Evolutionary conservation across 352 stramenopile species (phyloP).

Genomic region (Peronospora farinosa): DNA sequence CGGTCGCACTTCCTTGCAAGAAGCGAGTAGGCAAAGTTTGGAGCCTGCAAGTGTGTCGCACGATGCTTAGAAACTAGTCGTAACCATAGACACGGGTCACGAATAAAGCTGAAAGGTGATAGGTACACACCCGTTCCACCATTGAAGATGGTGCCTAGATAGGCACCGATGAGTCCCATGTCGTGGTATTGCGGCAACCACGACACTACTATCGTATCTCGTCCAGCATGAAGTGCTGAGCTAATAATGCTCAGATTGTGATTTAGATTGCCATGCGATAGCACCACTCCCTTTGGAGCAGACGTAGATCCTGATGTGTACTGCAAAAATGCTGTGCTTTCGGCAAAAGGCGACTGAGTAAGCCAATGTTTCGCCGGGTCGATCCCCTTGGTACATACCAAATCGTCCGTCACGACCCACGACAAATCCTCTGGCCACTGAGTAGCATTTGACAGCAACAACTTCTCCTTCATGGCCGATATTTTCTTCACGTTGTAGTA

Average conservation of each 20-base stretch:
- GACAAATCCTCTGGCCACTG: slow-evolving; percentile 84
- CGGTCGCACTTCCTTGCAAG: slow-evolving; percentile 90
- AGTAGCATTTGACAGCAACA: slow-evolving; percentile 51
- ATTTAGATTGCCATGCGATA: slow-evolving; percentile 94
- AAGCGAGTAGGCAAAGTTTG: slow-evolving; percentile 98
- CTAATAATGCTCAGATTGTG: slow-evolving; percentile 96
- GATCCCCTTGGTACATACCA: slow-evolving; percentile 44
- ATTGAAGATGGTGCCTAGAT: slow-evolving; percentile 77
- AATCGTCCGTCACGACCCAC: slow-evolving; percentile 84
- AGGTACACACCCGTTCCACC: slow-evolving; percentile 94
- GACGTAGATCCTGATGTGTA: slow-evolving; percentile 99
- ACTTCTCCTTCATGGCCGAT: slow-evolving; percentile 71
- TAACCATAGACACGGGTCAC: slow-evolving; percentile 94
- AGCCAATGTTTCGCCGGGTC: slow-evolving; percentile 44
- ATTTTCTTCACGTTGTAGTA: slow-evolving; percentile 96
- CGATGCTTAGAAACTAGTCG: slow-evolving; percentile 79
- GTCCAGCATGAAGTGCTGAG: slow-evolving; percentile 82
- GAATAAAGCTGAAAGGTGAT: slow-evolving; percentile 96
- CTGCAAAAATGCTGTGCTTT: slow-evolving; percentile 95
- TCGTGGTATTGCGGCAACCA: slow-evolving; percentile 99
- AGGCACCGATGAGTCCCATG: slow-evolving; percentile 98
- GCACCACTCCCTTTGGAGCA: slow-evolving; percentile 96
- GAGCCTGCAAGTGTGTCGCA: slow-evolving; percentile 96
- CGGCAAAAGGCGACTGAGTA: slow-evolving; percentile 31
- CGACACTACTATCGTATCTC: slow-evolving; percentile 92